Conservation (phyloP, 306 rosid genomes). For the Castanea mollissima region DNA sequence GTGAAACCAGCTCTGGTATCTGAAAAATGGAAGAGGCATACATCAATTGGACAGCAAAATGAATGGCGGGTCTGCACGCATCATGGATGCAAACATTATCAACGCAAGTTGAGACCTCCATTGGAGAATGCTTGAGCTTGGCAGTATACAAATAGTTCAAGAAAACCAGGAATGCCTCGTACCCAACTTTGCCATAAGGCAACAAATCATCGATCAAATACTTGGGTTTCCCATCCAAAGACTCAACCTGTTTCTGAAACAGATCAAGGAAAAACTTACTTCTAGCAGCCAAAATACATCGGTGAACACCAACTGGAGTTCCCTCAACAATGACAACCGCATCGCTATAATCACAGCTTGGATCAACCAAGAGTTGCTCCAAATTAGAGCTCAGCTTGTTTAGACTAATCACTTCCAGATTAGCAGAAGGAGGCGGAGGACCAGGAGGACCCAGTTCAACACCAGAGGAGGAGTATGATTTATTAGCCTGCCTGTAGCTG, state of each 20-base stretch:
- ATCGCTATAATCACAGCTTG: conserved; percentile 41
- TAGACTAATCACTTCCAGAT: conserved; percentile 64
- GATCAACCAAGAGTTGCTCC: conserved; percentile 46
- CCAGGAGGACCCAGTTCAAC: conserved; percentile 37
- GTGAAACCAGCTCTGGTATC: conserved; percentile 46
- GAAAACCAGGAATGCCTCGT: conserved; percentile 48
- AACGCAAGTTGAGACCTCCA: conserved; percentile 53
- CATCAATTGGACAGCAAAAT: conserved; percentile 48
- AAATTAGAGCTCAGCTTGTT: conserved; percentile 51
- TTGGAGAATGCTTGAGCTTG: conserved; percentile 46
- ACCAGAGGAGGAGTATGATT: conserved; percentile 31
- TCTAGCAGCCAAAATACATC: conserved; percentile 53
- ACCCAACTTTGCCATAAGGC: conserved; percentile 54
- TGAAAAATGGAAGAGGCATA: conserved; percentile 49
- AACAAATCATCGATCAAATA: conserved; percentile 36
- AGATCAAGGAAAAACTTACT: conserved; percentile 41
- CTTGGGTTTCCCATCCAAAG: conserved; percentile 31
- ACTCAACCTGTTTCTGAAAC: conserved; percentile 32
- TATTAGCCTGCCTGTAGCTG: conserved; percentile 38
- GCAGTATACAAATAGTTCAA: conserved; percentile 50
- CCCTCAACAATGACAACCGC: conserved; percentile 51
- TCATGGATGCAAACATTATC: conserved; percentile 48
- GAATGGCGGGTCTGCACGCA: conserved; percentile 53
- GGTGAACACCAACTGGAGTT: conserved; percentile 40
- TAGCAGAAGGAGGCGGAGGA: not conserved